Conservation (phyloP, 2,329 filamentous ascomycete species). For the Colletotrichum noveboracense region DNA sequence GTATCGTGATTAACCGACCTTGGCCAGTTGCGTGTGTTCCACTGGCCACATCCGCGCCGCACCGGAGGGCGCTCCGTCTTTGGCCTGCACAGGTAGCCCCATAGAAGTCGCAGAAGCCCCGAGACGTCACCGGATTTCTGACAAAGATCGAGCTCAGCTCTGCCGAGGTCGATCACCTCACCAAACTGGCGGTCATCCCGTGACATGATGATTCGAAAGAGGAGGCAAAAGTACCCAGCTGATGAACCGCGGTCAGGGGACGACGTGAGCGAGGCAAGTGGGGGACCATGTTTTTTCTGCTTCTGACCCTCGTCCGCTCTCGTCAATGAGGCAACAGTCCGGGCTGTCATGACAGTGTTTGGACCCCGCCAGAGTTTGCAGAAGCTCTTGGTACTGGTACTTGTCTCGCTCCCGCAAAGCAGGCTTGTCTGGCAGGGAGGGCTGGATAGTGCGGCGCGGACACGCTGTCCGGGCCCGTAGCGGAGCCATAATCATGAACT, state of each 20-base stretch:
- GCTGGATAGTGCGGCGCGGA: slow-evolving; percentile 5
- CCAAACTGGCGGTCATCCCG: not conserved
- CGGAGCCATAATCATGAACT: slow-evolving; percentile 12
- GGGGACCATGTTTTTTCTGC: not conserved
- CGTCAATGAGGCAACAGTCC: not conserved
- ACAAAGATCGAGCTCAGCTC: not conserved
- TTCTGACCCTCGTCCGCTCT: not conserved
- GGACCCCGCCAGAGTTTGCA: not conserved
- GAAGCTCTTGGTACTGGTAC: not conserved
- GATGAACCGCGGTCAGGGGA: not conserved
- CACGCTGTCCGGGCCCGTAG: slow-evolving; percentile 5
- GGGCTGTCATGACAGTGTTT: not conserved
- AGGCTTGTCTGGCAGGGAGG: not conserved
- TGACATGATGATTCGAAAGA: not conserved
- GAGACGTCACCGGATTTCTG: not conserved
- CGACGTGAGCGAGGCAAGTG: not conserved
- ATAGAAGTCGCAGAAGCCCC: not conserved
- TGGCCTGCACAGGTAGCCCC: not conserved
- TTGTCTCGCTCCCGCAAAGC: not conserved
- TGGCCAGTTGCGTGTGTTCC: not conserved
- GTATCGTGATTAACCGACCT: not conserved
- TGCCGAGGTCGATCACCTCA: not conserved
- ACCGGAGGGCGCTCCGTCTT: not conserved
- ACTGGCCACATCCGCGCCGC: not conserved
- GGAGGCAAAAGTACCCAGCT: not conserved